Percentiles rank a stretch among this genome's conserved stretches.
Conservation (phyloP, 176 grass and related monocot species). For the Cenchrus americanus region DNA sequence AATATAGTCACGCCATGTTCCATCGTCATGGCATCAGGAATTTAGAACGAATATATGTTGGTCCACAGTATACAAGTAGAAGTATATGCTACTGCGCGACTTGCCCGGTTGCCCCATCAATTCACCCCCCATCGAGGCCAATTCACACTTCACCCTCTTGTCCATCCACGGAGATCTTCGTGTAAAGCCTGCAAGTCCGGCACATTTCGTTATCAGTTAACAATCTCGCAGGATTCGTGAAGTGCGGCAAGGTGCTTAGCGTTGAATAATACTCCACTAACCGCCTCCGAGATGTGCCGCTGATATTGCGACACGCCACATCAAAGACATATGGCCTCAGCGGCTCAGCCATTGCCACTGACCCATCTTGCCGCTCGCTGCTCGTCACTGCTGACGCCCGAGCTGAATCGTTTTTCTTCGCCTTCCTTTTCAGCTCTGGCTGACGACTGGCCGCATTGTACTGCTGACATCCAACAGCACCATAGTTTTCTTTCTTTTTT, state of each 20-base stretch:
- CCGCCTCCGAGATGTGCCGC: neutral
- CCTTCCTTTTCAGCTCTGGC: neutral
- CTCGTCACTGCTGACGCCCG: conserved; percentile 47
- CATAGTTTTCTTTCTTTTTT: neutral
- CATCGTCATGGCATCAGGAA: no score
- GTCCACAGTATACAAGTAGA: no score
- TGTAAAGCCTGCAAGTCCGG: neutral
- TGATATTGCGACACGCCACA: conserved; percentile 19
- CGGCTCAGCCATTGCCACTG: conserved; percentile 17
- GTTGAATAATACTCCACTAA: conserved; percentile 1
- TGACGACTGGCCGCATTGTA: neutral
- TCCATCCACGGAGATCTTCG: neutral
- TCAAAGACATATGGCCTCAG: neutral
- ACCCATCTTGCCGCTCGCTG: neutral
- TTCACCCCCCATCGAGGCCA: no score
- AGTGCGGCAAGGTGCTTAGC: neutral
- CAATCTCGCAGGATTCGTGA: neutral
- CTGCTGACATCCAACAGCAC: neutral
- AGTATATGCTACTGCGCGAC: no score
- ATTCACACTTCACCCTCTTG: no score
- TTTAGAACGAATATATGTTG: no score
- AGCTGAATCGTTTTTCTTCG: neutral
- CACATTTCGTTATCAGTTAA: neutral
- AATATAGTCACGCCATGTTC: no score
- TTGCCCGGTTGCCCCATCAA: no score